phyloP scores from a whole-genome alignment of 192 early-diverging fungal genomes.

The Martensiomyces pterosporus region DNA sequence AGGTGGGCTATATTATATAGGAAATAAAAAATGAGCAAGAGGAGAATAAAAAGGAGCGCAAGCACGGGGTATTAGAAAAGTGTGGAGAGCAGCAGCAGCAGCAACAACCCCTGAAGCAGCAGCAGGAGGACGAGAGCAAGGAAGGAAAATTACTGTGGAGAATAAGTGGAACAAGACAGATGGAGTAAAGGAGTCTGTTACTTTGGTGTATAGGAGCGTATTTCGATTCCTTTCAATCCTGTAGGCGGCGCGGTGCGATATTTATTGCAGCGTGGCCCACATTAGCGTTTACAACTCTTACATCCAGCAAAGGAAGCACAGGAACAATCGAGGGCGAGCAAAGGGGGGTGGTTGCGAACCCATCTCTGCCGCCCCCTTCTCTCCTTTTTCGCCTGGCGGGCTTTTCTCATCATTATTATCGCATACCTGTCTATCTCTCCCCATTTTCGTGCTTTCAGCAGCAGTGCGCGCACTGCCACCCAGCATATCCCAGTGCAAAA shows the following conservation, averaged over 20 bases:
- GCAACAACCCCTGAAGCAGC: neutral
- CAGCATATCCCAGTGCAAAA: too few species aligned
- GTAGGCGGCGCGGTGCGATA: slow-evolving; percentile 23
- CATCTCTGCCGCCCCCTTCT: too few species aligned
- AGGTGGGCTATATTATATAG: neutral
- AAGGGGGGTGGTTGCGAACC: slow-evolving; percentile 10
- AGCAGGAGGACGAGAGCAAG: neutral
- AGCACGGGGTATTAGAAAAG: too few species aligned
- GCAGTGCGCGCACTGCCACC: too few species aligned
- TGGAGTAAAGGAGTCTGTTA: slow-evolving; percentile 1
- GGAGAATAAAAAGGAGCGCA: too few species aligned
- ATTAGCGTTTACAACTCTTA: slow-evolving; percentile 34
- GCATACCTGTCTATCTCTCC: too few species aligned
- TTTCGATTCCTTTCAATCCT: slow-evolving; percentile 8
- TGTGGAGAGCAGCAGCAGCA: slow-evolving; percentile 1
- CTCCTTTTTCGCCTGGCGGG: too few species aligned
- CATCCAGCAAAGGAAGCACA: slow-evolving; percentile 13
- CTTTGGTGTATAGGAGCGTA: slow-evolving; percentile 1
- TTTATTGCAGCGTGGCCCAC: slow-evolving; percentile 46
- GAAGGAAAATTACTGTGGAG: neutral
- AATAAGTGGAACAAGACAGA: neutral
- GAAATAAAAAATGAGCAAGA: neutral
- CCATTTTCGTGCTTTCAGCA: too few species aligned
- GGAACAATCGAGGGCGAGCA: slow-evolving; percentile 14
- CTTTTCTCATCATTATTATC: too few species aligned